Conservation (phyloP, 257 asterid genomes). For the Solanum commersonii region DNA sequence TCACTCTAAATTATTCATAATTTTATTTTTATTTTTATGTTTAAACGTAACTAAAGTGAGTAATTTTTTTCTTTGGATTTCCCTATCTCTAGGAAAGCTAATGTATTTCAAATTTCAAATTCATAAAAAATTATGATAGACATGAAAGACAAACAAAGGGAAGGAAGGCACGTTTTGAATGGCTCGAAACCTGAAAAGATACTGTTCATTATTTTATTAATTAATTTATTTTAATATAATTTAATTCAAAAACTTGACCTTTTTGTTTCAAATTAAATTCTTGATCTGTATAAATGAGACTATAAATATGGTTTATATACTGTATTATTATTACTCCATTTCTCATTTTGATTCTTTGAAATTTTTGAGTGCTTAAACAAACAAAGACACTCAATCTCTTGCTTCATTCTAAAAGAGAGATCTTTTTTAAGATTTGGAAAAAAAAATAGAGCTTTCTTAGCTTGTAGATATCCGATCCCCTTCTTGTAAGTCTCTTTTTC, state of each 20-base stretch:
- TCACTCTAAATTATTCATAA: not conserved
- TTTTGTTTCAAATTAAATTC: not conserved
- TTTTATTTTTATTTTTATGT: no score
- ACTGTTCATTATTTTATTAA: not conserved
- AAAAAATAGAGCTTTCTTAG: conserved; percentile 31
- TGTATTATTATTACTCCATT: not conserved
- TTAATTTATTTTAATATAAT: not conserved
- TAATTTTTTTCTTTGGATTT: not conserved
- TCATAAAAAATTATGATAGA: not conserved
- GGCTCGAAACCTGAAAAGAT: not conserved
- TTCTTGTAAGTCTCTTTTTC: conserved; percentile 63
- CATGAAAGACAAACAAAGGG: not conserved
- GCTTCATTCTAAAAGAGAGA: conserved; percentile 30
- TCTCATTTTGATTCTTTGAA: not conserved
- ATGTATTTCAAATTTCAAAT: not conserved
- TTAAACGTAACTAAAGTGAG: not conserved
- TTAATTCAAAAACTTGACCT: not conserved
- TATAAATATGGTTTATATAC: not conserved
- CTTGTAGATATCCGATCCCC: conserved; percentile 91
- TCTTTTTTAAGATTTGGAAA: conserved; percentile 14
- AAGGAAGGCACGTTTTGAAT: not conserved
- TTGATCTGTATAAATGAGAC: not conserved
- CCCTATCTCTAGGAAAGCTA: not conserved
- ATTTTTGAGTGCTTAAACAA: not conserved
- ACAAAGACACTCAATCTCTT: conserved; percentile 40